Conservation (phyloP, 768 basidiomycete genomes). For the Boletus pseudopeckii region DNA sequence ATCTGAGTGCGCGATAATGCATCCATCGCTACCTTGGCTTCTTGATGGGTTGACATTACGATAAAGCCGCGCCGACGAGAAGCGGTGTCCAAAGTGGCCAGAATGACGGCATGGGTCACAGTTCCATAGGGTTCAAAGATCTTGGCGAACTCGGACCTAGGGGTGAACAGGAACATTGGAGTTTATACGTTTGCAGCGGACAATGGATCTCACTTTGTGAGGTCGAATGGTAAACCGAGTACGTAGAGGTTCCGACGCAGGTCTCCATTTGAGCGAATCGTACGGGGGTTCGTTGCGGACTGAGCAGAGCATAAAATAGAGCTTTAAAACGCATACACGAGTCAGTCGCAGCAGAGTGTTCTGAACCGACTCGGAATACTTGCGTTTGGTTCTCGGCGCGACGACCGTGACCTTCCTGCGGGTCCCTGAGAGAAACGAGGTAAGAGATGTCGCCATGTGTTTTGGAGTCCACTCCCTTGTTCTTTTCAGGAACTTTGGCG, state of each 20-base stretch:
- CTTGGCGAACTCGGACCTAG: conserved; percentile 52
- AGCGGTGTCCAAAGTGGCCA: conserved; percentile 81
- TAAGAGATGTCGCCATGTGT: background rate
- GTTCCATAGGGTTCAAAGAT: conserved; percentile 64
- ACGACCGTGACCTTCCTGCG: conserved; percentile 40
- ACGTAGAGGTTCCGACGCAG: conserved; percentile 78
- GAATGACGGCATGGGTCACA: conserved; percentile 73
- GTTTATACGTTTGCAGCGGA: background rate
- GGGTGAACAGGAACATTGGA: background rate
- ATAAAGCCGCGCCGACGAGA: conserved; percentile 81
- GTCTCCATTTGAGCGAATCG: conserved; percentile 34
- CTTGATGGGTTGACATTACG: conserved; percentile 72
- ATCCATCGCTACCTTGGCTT: conserved; percentile 68
- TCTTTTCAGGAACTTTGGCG: background rate
- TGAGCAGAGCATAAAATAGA: conserved; percentile 31
- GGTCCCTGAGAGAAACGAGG: conserved; percentile 8
- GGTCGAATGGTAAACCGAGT: conserved; percentile 76
- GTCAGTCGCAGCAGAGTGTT: background rate
- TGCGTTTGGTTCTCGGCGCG: conserved; percentile 53
- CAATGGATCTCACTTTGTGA: conserved; percentile 57
- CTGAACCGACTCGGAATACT: conserved; percentile 24
- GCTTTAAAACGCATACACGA: conserved; percentile 33
- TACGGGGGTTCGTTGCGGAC: background rate
- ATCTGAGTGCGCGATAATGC: conserved; percentile 64
- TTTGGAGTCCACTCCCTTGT: conserved; percentile 8